phyloP scores from a whole-genome alignment of 257 asterid species.

The Avicennia marina region DNA sequence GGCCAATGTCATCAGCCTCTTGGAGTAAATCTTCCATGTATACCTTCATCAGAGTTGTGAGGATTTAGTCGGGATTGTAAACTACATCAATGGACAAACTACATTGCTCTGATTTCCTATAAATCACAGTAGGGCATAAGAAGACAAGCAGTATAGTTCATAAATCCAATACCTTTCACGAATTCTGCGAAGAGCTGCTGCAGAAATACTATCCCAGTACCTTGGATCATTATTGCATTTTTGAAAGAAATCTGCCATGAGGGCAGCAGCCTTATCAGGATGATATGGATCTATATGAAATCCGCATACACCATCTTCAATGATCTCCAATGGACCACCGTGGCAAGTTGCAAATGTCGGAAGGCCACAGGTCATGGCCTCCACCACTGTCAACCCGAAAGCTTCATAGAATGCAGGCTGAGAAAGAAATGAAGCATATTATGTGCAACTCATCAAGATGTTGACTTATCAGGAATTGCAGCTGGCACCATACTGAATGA shows the following conservation, averaged over 20 bases:
- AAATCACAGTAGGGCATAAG: too few species aligned
- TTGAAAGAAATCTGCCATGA: constrained; percentile 67
- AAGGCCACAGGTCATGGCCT: constrained; percentile 95
- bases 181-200: constrained; percentile 53
- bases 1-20: constrained; percentile 90
- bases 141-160: too few species aligned
- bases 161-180: constrained; percentile 41
- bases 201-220: constrained; percentile 67
- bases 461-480: background rate
- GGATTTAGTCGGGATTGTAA: too few species aligned
- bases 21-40: constrained; percentile 88
- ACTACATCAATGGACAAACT: too few species aligned
- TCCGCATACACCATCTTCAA: constrained; percentile 80
- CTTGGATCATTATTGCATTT: constrained; percentile 60
- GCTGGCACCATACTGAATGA: background rate
- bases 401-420: constrained; percentile 99
- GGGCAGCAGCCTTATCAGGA: constrained; percentile 59
- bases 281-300: constrained; percentile 94
- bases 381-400: constrained; percentile 95
- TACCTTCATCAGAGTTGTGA: constrained; percentile 40
- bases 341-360: constrained; percentile 91
- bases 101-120: too few species aligned
- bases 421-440: background rate
- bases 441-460: background rate
- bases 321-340: constrained; percentile 97